phyloP scores from a whole-genome alignment of 345 rosid species.

The Eutrema japonicum region DNA sequence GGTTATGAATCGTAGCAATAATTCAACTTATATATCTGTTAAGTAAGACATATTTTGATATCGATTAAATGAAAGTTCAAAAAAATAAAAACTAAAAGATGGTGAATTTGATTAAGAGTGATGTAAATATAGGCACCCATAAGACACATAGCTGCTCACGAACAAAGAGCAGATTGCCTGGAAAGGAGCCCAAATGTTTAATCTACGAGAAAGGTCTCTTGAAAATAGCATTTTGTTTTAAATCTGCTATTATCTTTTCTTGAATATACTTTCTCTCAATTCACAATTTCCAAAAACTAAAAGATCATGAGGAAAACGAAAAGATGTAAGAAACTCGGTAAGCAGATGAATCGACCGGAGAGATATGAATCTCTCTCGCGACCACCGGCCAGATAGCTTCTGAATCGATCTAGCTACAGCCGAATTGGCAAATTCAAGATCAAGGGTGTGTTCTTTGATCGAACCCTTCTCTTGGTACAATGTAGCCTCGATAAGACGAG shows the following conservation, averaged over 20 bases:
- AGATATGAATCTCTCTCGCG: constrained; percentile 44
- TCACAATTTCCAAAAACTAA: no score
- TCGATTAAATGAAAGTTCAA: not conserved
- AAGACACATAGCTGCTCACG: constrained; percentile 40
- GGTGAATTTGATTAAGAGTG: not conserved
- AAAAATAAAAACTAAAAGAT: not conserved
- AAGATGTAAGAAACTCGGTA: constrained; percentile 81
- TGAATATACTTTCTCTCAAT: constrained; percentile 40
- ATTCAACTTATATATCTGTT: no score
- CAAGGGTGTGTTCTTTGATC: constrained; percentile 37
- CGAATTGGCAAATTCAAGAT: constrained; percentile 66
- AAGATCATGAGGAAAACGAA: not conserved
- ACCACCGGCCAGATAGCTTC: constrained; percentile 85
- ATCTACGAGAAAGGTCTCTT: constrained; percentile 24
- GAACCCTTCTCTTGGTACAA: constrained; percentile 70
- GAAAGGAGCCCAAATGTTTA: constrained; percentile 4
- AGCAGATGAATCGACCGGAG: constrained; percentile 71
- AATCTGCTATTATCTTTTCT: not conserved
- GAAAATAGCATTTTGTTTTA: not conserved
- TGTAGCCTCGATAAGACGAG: constrained; percentile 42
- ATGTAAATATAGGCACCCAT: constrained; percentile 5
- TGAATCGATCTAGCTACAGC: constrained; percentile 69
- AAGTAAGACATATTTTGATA: not conserved
- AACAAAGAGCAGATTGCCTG: constrained; percentile 37
- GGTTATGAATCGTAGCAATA: no score